Evolutionary conservation across 495 filamentous ascomycete species (phyloP), one percentile per base, ranked within the genome.

Genomic region (Peziza echinospora): DNA sequence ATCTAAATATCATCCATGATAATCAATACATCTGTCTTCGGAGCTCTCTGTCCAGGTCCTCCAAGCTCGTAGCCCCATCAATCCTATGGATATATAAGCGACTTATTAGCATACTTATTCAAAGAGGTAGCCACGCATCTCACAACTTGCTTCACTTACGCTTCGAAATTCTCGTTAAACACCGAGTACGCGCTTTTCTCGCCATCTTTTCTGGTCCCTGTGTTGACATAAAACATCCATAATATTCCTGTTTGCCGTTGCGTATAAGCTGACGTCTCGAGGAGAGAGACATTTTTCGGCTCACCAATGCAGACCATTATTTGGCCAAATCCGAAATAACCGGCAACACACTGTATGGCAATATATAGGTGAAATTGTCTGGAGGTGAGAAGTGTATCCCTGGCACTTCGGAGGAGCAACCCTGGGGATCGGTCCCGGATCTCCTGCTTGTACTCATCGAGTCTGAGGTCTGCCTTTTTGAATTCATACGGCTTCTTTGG

Each of bases 111-210:
- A n/a, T n/a, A n/a, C n/a, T n/a, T 10, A 45, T 34, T 30, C n/a
- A 21, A 43, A 10, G 1, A 49, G 19, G 40, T 50, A n/a, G n/a
- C n/a, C n/a, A n/a, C n/a, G n/a, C n/a, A n/a, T n/a, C n/a, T n/a
- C n/a, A n/a, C n/a, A 21, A 21, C 22, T 11, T 39, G 26, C 16
- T 7, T 11, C 10, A 45, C 53, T 44, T 24, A 61, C 58, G 53
- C 60, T 55, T 62, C 50, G 10, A 55, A 26, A 49, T 54, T 51
- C 40, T 60, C 42, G 21, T 62, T 60, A 44, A 62, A 60, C 9
- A 62, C 41, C 17, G 56, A 62, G 52, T 62, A 62, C 11, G 60
- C 60, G 25, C 60, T 60, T 34, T 60, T 60, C 43, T 62, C 60
- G 19, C 60, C 60, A 24, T 52, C 44, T 44, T 54, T 56, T 37